Base-by-base conservation (phyloP, 2,329 filamentous ascomycete species). In the Penicillium sp. region DNA sequence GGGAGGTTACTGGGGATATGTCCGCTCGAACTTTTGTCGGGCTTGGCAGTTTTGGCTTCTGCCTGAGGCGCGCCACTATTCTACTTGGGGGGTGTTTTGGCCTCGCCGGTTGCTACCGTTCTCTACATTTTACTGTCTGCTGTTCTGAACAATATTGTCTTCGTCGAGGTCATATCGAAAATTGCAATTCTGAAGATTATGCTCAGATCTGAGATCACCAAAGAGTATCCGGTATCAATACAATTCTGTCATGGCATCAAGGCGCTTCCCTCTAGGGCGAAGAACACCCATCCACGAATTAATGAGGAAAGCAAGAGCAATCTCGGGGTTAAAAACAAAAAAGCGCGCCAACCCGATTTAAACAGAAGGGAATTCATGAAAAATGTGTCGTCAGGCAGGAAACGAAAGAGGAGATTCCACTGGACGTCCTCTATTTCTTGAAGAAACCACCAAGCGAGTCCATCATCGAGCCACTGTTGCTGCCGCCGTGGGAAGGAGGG, bases 401-500 rank as follows among this genome's bases (percentile, higher is more conserved):
- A 37, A 50, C 39, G 37, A 22, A 46, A 41, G 30, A 39, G n/a
- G n/a, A 46, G 33, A 47, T 31, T 18, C 29, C 36, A 49, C 29
- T 18, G 6, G 18, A 45, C 35, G 31, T 41, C 40, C 16, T 61
- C 53, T 66, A 71, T 57, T 67, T 69, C 62, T 69, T 68, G 61
- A 71, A 69, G 62, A 67, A 71, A 45, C 58, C 55, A 49, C 67
- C 65, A 42, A 69, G 64, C 48, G 64, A 60, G 53, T 68, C 64
- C 61, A 66, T 65, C 60, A 63, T 63, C 30, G 55, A 47, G 14
- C 51, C 43, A 30, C 54, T 36, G 46, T 57, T 53, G 46, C 58
- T 53, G 18, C 53, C 46, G 39, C 52, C 51, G 31, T 59, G 49
- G 33, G 54, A 54, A 27, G 58, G 56, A 48, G 58, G 54, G 25